phyloP scores from a whole-genome alignment of 2,329 filamentous ascomycete species.

The Hymenoscyphus scutula region DNA sequence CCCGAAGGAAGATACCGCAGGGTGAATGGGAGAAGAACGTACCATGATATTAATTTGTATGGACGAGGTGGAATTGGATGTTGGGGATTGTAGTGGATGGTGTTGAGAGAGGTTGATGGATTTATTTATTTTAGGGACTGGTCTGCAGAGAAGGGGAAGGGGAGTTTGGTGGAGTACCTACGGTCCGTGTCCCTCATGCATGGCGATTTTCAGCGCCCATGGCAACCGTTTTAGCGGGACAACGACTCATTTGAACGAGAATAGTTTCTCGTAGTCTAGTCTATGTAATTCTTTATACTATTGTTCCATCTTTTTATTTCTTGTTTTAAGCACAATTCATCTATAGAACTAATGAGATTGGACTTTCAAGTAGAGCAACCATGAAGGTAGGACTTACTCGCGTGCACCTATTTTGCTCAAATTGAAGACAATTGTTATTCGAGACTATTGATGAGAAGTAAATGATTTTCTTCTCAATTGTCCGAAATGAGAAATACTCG shows the following conservation, averaged over 20 bases:
- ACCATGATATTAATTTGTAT: constrained; percentile 9
- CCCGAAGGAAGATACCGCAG: not conserved
- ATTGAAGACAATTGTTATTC: too few species aligned
- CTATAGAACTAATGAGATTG: too few species aligned
- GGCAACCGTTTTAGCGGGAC: not conserved
- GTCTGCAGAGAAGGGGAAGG: not conserved
- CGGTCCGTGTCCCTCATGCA: constrained; percentile 19
- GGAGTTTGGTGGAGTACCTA: constrained; percentile 9
- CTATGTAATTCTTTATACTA: too few species aligned
- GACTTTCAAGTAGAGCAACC: too few species aligned
- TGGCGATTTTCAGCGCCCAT: not conserved
- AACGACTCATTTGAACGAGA: not conserved
- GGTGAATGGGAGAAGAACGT: not conserved
- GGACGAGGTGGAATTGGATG: not conserved
- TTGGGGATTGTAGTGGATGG: not conserved
- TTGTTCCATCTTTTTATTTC: not conserved
- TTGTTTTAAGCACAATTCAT: not conserved
- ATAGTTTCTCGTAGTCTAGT: not conserved
- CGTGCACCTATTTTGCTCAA: too few species aligned
- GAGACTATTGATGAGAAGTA: too few species aligned
- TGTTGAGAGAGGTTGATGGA: constrained; percentile 9
- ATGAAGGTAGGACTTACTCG: too few species aligned
- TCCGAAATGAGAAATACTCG: too few species aligned
- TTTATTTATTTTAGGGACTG: constrained; percentile 13
- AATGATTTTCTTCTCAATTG: too few species aligned